Percentiles rank a stretch among this genome's conserved stretches.
Evolutionary conservation across 345 rosid genomes (phyloP).

Genomic region (Ricinus communis): DNA sequence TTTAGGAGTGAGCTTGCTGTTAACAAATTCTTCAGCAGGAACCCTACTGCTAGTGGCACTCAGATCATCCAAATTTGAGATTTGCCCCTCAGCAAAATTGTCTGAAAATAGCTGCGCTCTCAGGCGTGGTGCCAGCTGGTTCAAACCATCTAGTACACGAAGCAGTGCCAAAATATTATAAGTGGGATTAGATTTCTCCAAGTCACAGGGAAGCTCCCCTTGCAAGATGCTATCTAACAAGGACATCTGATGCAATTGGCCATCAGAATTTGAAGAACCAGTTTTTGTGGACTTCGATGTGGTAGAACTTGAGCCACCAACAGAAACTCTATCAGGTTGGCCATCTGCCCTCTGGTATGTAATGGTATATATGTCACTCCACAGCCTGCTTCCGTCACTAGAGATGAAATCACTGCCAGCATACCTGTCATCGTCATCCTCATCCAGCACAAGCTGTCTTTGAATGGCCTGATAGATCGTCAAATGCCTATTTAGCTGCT

Average conservation of each 20-base stretch:
- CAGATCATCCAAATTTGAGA: constrained; percentile 50
- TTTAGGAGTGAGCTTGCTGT: constrained; percentile 93
- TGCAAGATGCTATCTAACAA: constrained; percentile 91
- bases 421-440: constrained; percentile 90
- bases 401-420: constrained; percentile 74
- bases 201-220: constrained; percentile 89
- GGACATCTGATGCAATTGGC: constrained; percentile 50
- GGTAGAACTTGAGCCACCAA: constrained; percentile 62
- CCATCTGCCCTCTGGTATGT: constrained; percentile 85
- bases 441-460: constrained; percentile 81
- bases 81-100: constrained; percentile 69
- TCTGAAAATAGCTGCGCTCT: constrained; percentile 65
- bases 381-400: constrained; percentile 87
- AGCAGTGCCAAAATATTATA: constrained; percentile 80
- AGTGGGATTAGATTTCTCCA: constrained; percentile 89
- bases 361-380: constrained; percentile 88
- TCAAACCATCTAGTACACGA: constrained; percentile 87
- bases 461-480: constrained; percentile 99
- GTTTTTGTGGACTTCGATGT: constrained; percentile 58
- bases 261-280: constrained; percentile 48
- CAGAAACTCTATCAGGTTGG: constrained; percentile 65
- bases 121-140: constrained; percentile 87
- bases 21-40: constrained; percentile 76
- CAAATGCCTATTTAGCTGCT: constrained; percentile 88
- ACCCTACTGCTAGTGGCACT: constrained; percentile 54